Conservation (phyloP, 179 eudicot species). For the Corrigiola litoralis region DNA sequence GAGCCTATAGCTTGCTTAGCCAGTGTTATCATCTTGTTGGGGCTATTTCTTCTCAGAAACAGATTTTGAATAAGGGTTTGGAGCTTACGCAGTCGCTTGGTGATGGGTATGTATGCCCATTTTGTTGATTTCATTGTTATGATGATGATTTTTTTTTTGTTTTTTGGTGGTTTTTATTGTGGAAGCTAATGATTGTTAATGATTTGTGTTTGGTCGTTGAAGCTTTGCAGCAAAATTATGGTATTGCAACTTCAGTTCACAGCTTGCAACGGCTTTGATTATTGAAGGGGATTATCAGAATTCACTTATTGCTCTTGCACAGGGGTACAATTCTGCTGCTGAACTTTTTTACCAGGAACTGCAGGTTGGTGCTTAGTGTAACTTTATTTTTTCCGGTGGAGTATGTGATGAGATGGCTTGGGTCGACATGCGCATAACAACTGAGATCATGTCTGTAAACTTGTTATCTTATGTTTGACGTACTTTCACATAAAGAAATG, state of each 20-base stretch:
- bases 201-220: constrained; percentile 18
- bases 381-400: neutral
- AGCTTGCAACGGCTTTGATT: constrained; percentile 85
- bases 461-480: no score
- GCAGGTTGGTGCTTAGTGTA: constrained; percentile 53
- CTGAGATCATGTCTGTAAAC: no score
- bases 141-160: neutral
- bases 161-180: neutral
- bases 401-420: neutral
- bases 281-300: constrained; percentile 89
- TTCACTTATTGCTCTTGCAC: constrained; percentile 62
- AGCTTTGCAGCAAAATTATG: constrained; percentile 83
- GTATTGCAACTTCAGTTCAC: constrained; percentile 93
- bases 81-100: constrained; percentile 60
- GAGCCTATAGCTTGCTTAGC: constrained; percentile 78
- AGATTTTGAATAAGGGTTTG: constrained; percentile 77
- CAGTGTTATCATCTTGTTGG: constrained; percentile 97
- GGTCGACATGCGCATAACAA: no score
- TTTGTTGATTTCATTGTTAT: neutral
- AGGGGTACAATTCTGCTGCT: constrained; percentile 58
- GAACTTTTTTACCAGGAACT: constrained; percentile 78
- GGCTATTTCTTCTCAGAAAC: constrained; percentile 80
- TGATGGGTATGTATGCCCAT: constrained; percentile 28
- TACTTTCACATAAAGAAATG: no score
- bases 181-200: neutral